Conservation (phyloP, 352 stramenopile species). For the Pythium myriotylum region DNA sequence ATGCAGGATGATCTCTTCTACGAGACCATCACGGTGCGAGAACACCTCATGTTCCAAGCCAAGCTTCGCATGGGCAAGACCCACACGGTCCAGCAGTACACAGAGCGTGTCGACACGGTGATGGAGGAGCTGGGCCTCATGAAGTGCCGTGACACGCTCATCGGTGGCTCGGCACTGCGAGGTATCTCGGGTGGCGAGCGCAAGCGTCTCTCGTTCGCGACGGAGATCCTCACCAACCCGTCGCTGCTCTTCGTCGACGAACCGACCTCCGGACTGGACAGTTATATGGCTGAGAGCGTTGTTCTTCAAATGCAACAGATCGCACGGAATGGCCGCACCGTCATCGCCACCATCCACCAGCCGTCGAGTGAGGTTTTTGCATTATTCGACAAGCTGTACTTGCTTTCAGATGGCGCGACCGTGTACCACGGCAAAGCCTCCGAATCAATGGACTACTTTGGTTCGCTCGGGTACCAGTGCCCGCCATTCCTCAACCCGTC, state of each 20-base stretch:
- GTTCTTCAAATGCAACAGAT: constrained; percentile 59
- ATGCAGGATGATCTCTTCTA: constrained; percentile 92
- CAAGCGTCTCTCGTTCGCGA: constrained; percentile 29
- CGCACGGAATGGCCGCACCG: constrained; percentile 69
- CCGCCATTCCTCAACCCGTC: too few species aligned
- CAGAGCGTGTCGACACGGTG: constrained; percentile 46
- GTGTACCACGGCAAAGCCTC: constrained; percentile 61
- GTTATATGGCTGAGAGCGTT: constrained; percentile 36
- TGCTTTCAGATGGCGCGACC: constrained; percentile 49
- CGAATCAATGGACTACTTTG: constrained; percentile 19
- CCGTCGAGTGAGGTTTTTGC: constrained; percentile 69
- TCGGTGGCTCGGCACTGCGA: constrained; percentile 38
- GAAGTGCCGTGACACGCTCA: constrained; percentile 55
- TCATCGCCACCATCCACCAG: constrained; percentile 90
- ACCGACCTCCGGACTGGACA: constrained; percentile 73
- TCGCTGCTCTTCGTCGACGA: constrained; percentile 88
- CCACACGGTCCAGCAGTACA: constrained; percentile 32
- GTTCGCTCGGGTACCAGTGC: too few species aligned
- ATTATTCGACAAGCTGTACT: constrained; percentile 61
- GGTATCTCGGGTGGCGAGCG: constrained; percentile 12
- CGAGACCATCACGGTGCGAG: constrained; percentile 85
- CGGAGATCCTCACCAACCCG: constrained; percentile 77
- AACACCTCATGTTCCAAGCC: constrained; percentile 88
- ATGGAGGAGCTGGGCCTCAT: constrained; percentile 62
- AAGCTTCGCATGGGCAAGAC: constrained; percentile 67